Percentiles rank a stretch among this genome's conserved stretches.
Conservation (phyloP, 768 basidiomycete species). For the Inosperma sp. region DNA sequence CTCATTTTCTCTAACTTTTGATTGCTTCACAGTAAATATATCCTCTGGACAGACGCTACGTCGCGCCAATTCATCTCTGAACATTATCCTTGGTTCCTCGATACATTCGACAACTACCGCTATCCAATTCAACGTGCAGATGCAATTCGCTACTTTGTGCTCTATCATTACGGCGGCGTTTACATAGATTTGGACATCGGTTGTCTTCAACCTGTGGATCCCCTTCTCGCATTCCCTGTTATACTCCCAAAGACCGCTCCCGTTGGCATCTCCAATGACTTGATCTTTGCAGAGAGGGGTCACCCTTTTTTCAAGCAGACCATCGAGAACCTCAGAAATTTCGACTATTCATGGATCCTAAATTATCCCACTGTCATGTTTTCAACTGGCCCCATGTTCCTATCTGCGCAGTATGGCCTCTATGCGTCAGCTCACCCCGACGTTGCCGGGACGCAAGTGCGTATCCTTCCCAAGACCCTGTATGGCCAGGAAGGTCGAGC, state of each 20-base stretch:
- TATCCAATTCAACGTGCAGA: conserved; percentile 96
- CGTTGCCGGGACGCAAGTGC: conserved; percentile 68
- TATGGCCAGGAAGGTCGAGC: conserved; percentile 83
- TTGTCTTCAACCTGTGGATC: conserved; percentile 81
- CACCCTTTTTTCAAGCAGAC: conserved; percentile 91
- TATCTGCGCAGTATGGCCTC: conserved; percentile 89
- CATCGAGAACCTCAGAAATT: conserved; percentile 85
- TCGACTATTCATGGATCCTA: conserved; percentile 90
- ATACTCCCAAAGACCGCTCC: conserved; percentile 95
- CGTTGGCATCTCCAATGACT: conserved; percentile 95
- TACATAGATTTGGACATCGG: conserved; percentile 98
- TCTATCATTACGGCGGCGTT: conserved; percentile 91
- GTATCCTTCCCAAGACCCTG: conserved; percentile 91
- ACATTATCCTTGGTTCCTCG: conserved; percentile 88
- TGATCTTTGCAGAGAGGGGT: conserved; percentile 83
- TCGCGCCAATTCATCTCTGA: conserved; percentile 87
- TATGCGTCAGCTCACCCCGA: conserved; percentile 68
- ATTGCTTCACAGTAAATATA: conserved; percentile 70
- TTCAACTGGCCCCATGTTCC: conserved; percentile 98
- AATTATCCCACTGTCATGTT: conserved; percentile 99
- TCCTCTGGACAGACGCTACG: conserved; percentile 91
- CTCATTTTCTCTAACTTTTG: conserved; percentile 10
- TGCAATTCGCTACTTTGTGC: conserved; percentile 95
- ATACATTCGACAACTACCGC: conserved; percentile 87
- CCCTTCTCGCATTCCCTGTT: conserved; percentile 78